Evolutionary conservation across 345 rosid genomes (phyloP).

Genomic region (Kandelia obovata): DNA sequence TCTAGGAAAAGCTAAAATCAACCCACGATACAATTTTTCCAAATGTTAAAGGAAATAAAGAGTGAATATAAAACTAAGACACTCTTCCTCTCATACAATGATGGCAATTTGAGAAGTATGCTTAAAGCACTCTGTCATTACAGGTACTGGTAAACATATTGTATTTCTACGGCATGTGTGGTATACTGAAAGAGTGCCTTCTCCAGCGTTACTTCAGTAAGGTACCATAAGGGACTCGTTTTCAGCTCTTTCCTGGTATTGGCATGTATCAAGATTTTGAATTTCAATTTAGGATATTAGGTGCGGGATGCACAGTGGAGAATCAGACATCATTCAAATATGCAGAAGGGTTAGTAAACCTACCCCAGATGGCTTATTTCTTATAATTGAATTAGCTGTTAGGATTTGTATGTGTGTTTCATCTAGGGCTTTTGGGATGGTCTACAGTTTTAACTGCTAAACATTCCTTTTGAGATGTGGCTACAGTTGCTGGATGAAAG

Average conservation of each 20-base stretch:
- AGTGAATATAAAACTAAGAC: not conserved
- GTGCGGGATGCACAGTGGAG: conserved; percentile 32
- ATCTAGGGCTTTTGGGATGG: no score
- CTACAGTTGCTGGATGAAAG: conserved; percentile 59
- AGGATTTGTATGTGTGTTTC: no score
- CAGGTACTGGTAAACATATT: conserved; percentile 58
- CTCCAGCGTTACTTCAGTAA: conserved; percentile 69
- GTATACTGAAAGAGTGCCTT: conserved; percentile 56
- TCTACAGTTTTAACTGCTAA: conserved; percentile 4
- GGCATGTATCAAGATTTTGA: conserved; percentile 3
- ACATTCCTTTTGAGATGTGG: conserved; percentile 7
- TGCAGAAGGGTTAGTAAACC: conserved; percentile 46
- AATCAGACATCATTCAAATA: conserved; percentile 44
- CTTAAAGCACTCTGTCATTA: conserved; percentile 6
- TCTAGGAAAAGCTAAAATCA: no score
- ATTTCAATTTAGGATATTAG: conserved; percentile 44
- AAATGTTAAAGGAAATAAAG: no score
- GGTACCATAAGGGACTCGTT: conserved; percentile 25
- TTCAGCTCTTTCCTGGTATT: not conserved
- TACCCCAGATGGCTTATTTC: not conserved
- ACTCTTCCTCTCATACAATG: not conserved
- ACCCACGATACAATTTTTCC: no score
- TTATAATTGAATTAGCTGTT: no score
- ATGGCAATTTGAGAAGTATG: not conserved
- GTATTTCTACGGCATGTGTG: conserved; percentile 67